Evolutionary conservation across 2,329 filamentous ascomycete species (phyloP).

Genomic region (Fonsecaea pugnacius): DNA sequence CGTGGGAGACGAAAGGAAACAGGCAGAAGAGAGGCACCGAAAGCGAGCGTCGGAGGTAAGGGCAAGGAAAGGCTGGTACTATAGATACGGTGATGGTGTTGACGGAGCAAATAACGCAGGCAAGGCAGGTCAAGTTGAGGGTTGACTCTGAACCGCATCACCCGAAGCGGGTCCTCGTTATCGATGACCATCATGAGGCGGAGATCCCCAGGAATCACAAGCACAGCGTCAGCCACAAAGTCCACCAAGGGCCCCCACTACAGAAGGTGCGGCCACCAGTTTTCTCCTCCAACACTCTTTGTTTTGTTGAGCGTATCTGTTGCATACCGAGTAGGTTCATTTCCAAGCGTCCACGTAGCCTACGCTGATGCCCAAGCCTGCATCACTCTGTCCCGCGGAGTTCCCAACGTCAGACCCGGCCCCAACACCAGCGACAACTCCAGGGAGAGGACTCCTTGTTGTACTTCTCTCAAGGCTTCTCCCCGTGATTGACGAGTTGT

Average conservation of each 20-base stretch:
- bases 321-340: slow-evolving; percentile 15
- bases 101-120: neutral
- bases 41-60: slow-evolving; percentile 15
- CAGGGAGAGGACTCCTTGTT: slow-evolving; percentile 12
- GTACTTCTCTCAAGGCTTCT: slow-evolving; percentile 19
- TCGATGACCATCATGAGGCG: slow-evolving; percentile 13
- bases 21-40: slow-evolving; percentile 18
- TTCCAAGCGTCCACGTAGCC: slow-evolving; percentile 32
- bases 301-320: neutral
- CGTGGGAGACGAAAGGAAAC: slow-evolving; percentile 7
- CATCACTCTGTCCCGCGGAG: slow-evolving; percentile 23
- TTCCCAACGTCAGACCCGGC: neutral
- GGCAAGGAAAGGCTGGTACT: slow-evolving; percentile 10
- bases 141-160: slow-evolving; percentile 7
- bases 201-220: slow-evolving; percentile 14
- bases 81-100: neutral
- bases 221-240: slow-evolving; percentile 6
- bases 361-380: slow-evolving; percentile 36
- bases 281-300: neutral
- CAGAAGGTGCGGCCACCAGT: neutral
- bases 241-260: slow-evolving; percentile 4
- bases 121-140: slow-evolving; percentile 2
- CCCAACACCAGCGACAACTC: neutral
- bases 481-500: slow-evolving; percentile 9
- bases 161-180: slow-evolving; percentile 8